Conservation (phyloP, 164 flowering plant species). For the Kingdonia uniflora region DNA sequence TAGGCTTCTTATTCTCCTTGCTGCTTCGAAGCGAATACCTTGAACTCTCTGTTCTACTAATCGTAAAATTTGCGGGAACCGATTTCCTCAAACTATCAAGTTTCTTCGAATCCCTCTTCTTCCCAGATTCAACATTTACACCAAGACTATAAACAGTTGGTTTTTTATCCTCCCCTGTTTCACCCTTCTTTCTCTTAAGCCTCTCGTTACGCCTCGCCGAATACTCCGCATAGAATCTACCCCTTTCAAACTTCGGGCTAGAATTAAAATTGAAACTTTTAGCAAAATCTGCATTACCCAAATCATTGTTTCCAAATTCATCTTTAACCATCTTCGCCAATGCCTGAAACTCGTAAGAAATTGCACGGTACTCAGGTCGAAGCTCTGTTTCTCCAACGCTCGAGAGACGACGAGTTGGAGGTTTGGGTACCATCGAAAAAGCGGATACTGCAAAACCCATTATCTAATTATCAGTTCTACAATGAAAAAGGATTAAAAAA, state of each 20-base stretch:
- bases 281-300: neutral
- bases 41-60: slow-evolving; percentile 16
- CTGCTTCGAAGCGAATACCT: slow-evolving; percentile 46
- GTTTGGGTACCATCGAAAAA: slow-evolving; percentile 34
- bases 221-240: slow-evolving; percentile 67
- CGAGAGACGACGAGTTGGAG: slow-evolving; percentile 14
- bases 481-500: too few relatives aligned
- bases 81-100: slow-evolving; percentile 46
- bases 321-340: slow-evolving; percentile 53
- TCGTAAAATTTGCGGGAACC: slow-evolving; percentile 28
- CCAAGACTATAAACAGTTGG: slow-evolving; percentile 27
- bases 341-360: slow-evolving; percentile 50
- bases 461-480: too few relatives aligned
- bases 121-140: slow-evolving; percentile 47
- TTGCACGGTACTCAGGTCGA: slow-evolving; percentile 45
- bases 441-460: slow-evolving; percentile 18
- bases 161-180: slow-evolving; percentile 12
- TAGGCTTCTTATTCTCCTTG: slow-evolving; percentile 60
- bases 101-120: slow-evolving; percentile 42
- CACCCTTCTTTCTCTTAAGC: slow-evolving; percentile 58
- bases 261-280: slow-evolving; percentile 5
- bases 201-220: slow-evolving; percentile 79
- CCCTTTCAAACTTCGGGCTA: slow-evolving; percentile 56
- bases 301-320: slow-evolving; percentile 26
- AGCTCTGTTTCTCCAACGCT: slow-evolving; percentile 30